These are phyloP conservation scores for Ceratocystis alfenasii DNA, from an alignment of 2,329 filamentous ascomycete genomes.

Conservation along the genomic window DNA sequence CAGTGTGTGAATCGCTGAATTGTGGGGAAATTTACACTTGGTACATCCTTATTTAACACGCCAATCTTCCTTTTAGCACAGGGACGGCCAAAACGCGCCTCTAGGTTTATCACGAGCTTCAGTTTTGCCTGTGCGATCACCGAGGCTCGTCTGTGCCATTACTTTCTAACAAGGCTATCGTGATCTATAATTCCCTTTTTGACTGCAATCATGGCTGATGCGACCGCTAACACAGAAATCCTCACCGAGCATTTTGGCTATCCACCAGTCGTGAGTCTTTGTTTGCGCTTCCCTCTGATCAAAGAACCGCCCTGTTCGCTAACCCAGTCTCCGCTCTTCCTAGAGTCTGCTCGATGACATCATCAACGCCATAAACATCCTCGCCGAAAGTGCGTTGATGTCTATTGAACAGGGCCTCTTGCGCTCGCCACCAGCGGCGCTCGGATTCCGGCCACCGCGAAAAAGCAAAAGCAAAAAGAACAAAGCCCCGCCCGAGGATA, in stretches of 20 bases:
- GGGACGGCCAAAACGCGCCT: neutral
- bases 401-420: slow-evolving; percentile 76
- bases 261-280: slow-evolving; percentile 64
- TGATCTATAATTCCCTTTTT: neutral
- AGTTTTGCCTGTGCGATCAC: neutral
- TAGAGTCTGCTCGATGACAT: slow-evolving; percentile 94
- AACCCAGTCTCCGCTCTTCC: slow-evolving; percentile 15
- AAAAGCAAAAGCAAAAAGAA: slow-evolving; percentile 28
- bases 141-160: neutral
- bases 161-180: neutral
- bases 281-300: neutral
- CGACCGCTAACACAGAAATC: slow-evolving; percentile 46
- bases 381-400: slow-evolving; percentile 80
- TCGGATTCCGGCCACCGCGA: slow-evolving; percentile 60
- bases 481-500: neutral
- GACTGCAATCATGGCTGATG: slow-evolving; percentile 18
- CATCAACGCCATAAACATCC: slow-evolving; percentile 89
- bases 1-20: neutral
- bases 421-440: slow-evolving; percentile 55
- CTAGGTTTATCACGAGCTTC: neutral
- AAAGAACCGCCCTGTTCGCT: neutral
- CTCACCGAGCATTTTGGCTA: slow-evolving; percentile 94
- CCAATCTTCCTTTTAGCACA: neutral
- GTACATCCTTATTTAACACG: neutral
- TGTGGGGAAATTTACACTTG: neutral